A percentile compares a stretch with the other conserved stretches of the same genome.
phyloP scores from a whole-genome alignment of 2,329 filamentous ascomycete species.

The Rutstroemia sydowiana region DNA sequence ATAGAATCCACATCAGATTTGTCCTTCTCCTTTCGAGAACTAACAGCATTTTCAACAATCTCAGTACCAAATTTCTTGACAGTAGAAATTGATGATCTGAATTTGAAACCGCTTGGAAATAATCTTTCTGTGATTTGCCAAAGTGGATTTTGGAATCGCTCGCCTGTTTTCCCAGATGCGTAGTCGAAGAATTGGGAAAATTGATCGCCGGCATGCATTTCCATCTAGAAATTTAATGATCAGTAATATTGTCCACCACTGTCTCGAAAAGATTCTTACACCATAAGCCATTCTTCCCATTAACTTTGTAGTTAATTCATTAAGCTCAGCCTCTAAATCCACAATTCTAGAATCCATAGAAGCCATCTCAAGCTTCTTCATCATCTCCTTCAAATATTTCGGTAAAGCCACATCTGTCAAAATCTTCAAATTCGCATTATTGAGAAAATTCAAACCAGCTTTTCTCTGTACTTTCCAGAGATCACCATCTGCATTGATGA shows the following conservation, averaged over 20 bases:
- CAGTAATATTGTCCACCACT: not conserved
- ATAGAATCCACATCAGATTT: conserved; percentile 16
- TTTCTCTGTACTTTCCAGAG: conserved; percentile 56
- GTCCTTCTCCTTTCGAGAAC: conserved; percentile 31
- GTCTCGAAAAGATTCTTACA: conserved; percentile 24
- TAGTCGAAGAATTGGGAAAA: conserved; percentile 56
- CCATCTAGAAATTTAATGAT: conserved; percentile 40
- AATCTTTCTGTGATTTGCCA: conserved; percentile 53
- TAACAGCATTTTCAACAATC: conserved; percentile 49
- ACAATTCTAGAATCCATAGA: conserved; percentile 29
- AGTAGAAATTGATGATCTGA: conserved; percentile 42
- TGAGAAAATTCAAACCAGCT: conserved; percentile 53
- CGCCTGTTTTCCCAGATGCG: conserved; percentile 51
- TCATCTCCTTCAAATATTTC: conserved; percentile 40
- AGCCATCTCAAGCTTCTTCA: conserved; percentile 31
- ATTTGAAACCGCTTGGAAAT: conserved; percentile 37
- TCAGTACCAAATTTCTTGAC: conserved; percentile 49
- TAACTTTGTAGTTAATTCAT: conserved; percentile 56
- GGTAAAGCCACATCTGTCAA: conserved; percentile 52
- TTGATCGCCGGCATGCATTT: conserved; percentile 54
- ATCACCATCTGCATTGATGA: conserved; percentile 60
- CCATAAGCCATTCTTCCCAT: conserved; percentile 65
- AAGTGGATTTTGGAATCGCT: conserved; percentile 59
- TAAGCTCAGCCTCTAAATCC: conserved; percentile 53
- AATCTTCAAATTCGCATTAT: conserved; percentile 46